Conservation (phyloP, 2,329 filamentous ascomycete genomes). For the Apiospora arundinis region DNA sequence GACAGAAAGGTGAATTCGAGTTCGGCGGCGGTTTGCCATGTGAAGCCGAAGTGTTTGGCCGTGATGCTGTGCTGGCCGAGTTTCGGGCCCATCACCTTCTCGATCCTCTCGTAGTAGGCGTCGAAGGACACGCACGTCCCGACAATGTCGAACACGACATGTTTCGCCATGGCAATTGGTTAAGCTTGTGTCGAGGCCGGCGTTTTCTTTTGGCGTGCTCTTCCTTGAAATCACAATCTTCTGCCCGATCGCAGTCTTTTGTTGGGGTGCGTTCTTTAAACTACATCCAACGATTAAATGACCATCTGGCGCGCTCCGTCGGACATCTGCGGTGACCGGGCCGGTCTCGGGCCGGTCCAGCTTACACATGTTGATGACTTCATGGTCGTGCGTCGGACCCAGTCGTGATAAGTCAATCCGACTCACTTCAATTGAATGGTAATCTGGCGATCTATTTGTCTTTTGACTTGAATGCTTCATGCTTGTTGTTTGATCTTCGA, state of each 20-base stretch:
- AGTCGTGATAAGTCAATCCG: neutral
- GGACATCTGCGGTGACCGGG: neutral
- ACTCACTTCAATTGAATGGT: neutral
- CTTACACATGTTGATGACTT: neutral
- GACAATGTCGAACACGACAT: constrained; percentile 59
- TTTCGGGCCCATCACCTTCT: constrained; percentile 47
- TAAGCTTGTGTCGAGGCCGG: neutral
- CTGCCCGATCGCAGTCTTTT: no score
- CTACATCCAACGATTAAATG: neutral
- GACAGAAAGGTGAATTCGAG: constrained; percentile 57
- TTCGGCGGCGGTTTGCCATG: constrained; percentile 54
- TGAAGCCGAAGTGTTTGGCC: constrained; percentile 50
- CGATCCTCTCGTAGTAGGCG: constrained; percentile 48
- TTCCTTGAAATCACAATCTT: no score
- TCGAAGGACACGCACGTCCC: constrained; percentile 57
- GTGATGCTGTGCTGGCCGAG: constrained; percentile 47
- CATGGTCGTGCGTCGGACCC: neutral
- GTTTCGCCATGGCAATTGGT: constrained; percentile 37
- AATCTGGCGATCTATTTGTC: no score
- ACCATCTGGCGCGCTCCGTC: neutral
- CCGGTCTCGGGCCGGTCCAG: neutral
- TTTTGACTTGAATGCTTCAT: no score
- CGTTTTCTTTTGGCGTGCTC: neutral
- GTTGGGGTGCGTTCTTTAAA: neutral
- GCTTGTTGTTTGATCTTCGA: no score